phyloP scores from a whole-genome alignment of 495 filamentous ascomycete genomes.

The Lepraria neglecta region DNA sequence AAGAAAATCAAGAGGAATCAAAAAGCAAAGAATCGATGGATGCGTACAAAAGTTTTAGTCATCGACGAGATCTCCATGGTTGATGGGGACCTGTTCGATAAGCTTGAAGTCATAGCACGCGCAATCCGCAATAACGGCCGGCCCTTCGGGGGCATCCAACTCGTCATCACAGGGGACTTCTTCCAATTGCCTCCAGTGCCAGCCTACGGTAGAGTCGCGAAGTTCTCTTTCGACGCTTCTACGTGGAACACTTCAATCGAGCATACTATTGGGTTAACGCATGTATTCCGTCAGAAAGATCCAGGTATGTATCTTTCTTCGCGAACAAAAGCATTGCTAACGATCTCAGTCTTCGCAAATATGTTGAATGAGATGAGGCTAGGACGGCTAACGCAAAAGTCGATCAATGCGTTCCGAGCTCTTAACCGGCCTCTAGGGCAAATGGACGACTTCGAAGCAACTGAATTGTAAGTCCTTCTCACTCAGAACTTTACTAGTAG shows the following conservation, averaged over 20 bases:
- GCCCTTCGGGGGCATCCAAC: slow-evolving; percentile 92
- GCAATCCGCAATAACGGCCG: slow-evolving; percentile 75
- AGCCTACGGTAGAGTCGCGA: slow-evolving; percentile 62
- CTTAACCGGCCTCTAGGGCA: slow-evolving; percentile 65
- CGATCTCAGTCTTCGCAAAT: slow-evolving; percentile 59
- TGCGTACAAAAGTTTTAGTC: slow-evolving; percentile 76
- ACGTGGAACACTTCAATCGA: slow-evolving; percentile 90
- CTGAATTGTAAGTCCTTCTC: slow-evolving; percentile 61
- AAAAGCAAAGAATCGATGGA: slow-evolving; percentile 84
- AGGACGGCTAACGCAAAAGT: slow-evolving; percentile 64
- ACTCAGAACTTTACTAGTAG: neutral
- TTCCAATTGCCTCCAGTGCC: slow-evolving; percentile 95
- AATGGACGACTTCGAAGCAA: slow-evolving; percentile 74
- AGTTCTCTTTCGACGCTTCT: slow-evolving; percentile 86
- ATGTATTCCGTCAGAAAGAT: slow-evolving; percentile 94
- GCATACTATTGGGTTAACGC: slow-evolving; percentile 90
- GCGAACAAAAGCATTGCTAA: slow-evolving; percentile 26
- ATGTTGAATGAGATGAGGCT: slow-evolving; percentile 98
- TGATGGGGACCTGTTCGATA: slow-evolving; percentile 94
- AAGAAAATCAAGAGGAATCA: slow-evolving; percentile 86
- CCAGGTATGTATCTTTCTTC: slow-evolving; percentile 49
- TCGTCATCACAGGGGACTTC: slow-evolving; percentile 94
- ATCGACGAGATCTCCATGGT: slow-evolving; percentile 99
- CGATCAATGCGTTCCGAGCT: slow-evolving; percentile 62
- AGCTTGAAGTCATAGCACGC: slow-evolving; percentile 84